Base-by-base conservation (phyloP, 108 stramenopile genomes). In the Skeletonema costatum region DNA sequence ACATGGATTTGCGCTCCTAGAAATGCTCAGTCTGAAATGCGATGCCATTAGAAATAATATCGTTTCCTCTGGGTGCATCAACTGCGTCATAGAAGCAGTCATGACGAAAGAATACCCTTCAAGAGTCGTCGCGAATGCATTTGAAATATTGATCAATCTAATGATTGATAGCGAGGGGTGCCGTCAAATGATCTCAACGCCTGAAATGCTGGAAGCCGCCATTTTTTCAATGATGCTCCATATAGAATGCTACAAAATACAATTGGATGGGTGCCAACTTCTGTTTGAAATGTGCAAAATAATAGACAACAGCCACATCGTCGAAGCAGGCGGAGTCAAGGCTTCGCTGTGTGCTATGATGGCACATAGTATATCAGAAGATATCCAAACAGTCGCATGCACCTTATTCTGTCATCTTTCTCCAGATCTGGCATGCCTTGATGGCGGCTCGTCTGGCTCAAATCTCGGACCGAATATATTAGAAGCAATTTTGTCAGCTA, bases 281-380 rank as follows among this genome's bases (percentile, higher is more conserved):
- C 32, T 73, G 0, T 36, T 48, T 25, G 33, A n/a, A 14, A 10
- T 64, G 21, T 50, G 29, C 4, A n/a, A 50, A 31, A 32, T 19
- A 13, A 31, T 31, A 38, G 9, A 17, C 44, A 13, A 33, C 29
- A 11, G 38, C 4, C 16, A 1, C 11, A 11, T 46, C 44, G 8
- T 35, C 33, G 35, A 64, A 16, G 38, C 32, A 25, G 35, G 63
- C 41, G 66, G 66, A 44, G 19, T 73, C 8, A 64, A 73, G 59
- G 60, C 73, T 21, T 44, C 33, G 9, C 46, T 73, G 32, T 73
- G 33, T 33, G 73, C 73, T 19, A 73, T 73, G 73, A n/a, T 73
- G 33, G 25, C 11, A 10, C 73, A 73, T 53, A 53, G 6, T 62
- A 29, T 51, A 21, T 73, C 73, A 3, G 73, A 65, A 48, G 19